Percentiles rank a stretch among this genome's conserved stretches.
Evolutionary conservation across 768 basidiomycete species (phyloP).

Genomic region (Cystobasidium tubakii): DNA sequence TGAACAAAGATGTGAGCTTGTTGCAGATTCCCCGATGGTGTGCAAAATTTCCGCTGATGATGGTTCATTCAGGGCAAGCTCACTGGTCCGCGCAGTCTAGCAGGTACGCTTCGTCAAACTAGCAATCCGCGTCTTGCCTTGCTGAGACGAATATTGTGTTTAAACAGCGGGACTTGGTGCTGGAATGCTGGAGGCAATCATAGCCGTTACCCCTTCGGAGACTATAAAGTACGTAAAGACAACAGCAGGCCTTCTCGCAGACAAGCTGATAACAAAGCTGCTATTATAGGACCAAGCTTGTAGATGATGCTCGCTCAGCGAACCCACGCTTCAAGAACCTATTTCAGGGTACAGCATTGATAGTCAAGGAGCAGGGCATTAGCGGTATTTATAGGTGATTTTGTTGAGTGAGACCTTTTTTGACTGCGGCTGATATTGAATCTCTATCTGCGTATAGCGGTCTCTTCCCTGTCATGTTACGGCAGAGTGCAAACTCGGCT

Average conservation of each 20-base stretch:
- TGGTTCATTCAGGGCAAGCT: conserved; percentile 68
- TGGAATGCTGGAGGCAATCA: conserved; percentile 77
- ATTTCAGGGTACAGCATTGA: conserved; percentile 71
- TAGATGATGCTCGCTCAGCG: conserved; percentile 82
- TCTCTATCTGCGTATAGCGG: no score
- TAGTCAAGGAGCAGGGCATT: conserved; percentile 78
- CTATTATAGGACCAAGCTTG: conserved; percentile 78
- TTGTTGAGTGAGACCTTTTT: no score
- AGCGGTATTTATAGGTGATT: conserved; percentile 69
- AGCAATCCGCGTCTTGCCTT: neutral
- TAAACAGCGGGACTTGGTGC: conserved; percentile 57
- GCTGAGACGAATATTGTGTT: neutral
- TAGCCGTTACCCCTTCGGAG: conserved; percentile 94
- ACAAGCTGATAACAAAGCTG: neutral
- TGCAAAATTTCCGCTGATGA: neutral
- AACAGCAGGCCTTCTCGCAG: neutral
- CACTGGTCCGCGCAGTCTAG: conserved; percentile 71
- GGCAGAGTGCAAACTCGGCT: conserved; percentile 96
- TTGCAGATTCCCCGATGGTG: neutral
- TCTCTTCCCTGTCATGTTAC: conserved; percentile 66
- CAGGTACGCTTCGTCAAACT: conserved; percentile 55
- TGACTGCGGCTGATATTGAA: no score
- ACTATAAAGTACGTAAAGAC: conserved; percentile 77
- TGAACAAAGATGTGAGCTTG: conserved; percentile 67
- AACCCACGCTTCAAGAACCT: conserved; percentile 80